A percentile compares a stretch with the other conserved stretches of the same genome.
Evolutionary conservation across 1,284 basidiomycete genomes (phyloP).

Genomic region (Puccinia polysora): DNA sequence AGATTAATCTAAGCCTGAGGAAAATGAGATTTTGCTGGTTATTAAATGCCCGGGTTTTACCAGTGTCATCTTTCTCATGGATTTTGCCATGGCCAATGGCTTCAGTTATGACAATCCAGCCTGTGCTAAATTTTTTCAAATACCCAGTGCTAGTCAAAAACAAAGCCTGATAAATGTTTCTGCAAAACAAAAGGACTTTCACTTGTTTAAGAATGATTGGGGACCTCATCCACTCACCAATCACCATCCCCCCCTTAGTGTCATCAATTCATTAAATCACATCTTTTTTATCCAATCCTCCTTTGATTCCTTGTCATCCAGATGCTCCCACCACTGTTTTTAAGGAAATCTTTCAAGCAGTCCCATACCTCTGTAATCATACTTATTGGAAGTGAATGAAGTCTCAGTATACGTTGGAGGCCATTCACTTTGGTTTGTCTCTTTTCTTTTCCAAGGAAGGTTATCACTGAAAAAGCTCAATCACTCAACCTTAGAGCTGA

Average conservation of each 20-base stretch:
- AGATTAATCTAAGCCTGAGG: not conserved
- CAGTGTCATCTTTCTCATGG: slow-evolving; percentile 37
- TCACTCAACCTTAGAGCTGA: no score
- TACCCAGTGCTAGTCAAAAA: slow-evolving; percentile 68
- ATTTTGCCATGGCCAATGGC: slow-evolving; percentile 27
- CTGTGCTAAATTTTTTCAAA: slow-evolving; percentile 50
- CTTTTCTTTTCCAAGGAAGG: not conserved
- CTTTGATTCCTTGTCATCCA: no score
- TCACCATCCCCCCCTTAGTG: no score
- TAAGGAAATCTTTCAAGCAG: slow-evolving; percentile 62
- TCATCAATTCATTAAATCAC: not conserved
- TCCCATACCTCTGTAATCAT: slow-evolving; percentile 78
- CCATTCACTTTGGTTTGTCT: slow-evolving; percentile 58
- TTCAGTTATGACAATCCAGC: slow-evolving; percentile 26
- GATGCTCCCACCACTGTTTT: slow-evolving; percentile 87
- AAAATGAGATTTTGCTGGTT: slow-evolving; percentile 17
- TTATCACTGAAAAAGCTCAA: no score
- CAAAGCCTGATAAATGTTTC: slow-evolving; percentile 61
- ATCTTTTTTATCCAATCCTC: slow-evolving; percentile 44
- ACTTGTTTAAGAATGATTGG: no score
- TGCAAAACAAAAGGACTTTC: slow-evolving; percentile 59
- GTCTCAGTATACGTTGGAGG: slow-evolving; percentile 82
- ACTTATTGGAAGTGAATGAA: slow-evolving; percentile 73
- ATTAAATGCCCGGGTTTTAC: slow-evolving; percentile 33
- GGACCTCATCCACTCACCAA: no score